Conservation (phyloP, 208 protist genomes). For the Trypanosoma platydactyli region DNA sequence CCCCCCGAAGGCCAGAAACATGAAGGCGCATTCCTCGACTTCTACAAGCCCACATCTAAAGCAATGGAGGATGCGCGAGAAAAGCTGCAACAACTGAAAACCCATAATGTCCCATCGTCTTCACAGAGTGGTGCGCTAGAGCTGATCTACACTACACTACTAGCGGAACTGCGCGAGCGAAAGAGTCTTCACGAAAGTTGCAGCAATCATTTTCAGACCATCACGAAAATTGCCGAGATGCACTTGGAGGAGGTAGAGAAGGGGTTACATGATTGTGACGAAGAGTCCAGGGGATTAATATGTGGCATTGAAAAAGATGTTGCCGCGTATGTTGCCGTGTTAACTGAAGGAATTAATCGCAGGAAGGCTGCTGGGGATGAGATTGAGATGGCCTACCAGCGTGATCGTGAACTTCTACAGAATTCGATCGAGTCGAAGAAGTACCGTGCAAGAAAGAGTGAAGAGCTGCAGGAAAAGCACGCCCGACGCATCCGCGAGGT, state of each 20-base stretch:
- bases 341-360: not conserved
- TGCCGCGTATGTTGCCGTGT: conserved; percentile 23
- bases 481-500: conserved; percentile 73
- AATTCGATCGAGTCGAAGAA: conserved; percentile 36
- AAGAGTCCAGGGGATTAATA: conserved; percentile 24
- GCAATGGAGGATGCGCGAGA: conserved; percentile 12
- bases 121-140: conserved; percentile 29
- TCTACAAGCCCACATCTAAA: conserved; percentile 13
- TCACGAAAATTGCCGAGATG: conserved; percentile 17
- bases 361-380: conserved; percentile 18
- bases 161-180: conserved; percentile 50
- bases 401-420: conserved; percentile 29
- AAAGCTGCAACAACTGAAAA: conserved; percentile 19
- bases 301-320: conserved; percentile 39
- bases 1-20: not conserved
- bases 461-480: conserved; percentile 61
- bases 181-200: conserved; percentile 32
- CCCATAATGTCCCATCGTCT: not conserved
- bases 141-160: conserved; percentile 57
- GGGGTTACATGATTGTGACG: conserved; percentile 34
- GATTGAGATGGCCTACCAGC: conserved; percentile 16
- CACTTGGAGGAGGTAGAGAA: conserved; percentile 24
- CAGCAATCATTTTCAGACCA: conserved; percentile 5
- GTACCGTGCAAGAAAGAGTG: conserved; percentile 42
- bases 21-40: conserved; percentile 10